Conservation (phyloP, 805 yeast species). For the Suhomyces tanzawaensis region DNA sequence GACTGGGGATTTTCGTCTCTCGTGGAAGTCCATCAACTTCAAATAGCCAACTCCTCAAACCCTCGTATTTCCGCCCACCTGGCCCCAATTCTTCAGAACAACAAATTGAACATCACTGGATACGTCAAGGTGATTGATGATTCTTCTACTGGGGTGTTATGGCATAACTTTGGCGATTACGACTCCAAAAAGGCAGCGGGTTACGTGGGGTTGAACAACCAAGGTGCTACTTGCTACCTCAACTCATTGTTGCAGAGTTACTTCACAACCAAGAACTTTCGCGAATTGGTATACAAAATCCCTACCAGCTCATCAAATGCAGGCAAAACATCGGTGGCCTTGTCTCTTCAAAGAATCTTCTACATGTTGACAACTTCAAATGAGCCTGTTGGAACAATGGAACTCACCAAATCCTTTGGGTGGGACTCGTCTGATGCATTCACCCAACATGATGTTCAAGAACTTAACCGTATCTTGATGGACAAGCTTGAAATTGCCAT, state of each 20-base stretch:
- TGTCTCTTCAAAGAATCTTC: slow-evolving; percentile 85
- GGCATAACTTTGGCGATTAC: slow-evolving; percentile 84
- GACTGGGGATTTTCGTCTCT: slow-evolving; percentile 97
- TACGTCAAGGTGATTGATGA: slow-evolving; percentile 78
- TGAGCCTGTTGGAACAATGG: slow-evolving; percentile 79
- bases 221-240: slow-evolving; percentile 97
- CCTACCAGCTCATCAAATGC: slow-evolving; percentile 63
- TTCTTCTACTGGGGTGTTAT: slow-evolving; percentile 84
- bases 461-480: slow-evolving; percentile 90
- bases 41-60: slow-evolving; percentile 36
- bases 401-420: slow-evolving; percentile 88
- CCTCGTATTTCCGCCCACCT: slow-evolving; percentile 17
- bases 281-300: slow-evolving; percentile 83
- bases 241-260: slow-evolving; percentile 90
- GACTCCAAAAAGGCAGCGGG: slow-evolving; percentile 89
- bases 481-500: slow-evolving; percentile 86
- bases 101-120: slow-evolving; percentile 67
- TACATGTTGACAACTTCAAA: slow-evolving; percentile 72
- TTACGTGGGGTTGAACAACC: slow-evolving; percentile 88
- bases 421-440: slow-evolving; percentile 97
- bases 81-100: slow-evolving; percentile 47
- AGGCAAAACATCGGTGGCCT: slow-evolving; percentile 48
- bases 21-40: slow-evolving; percentile 53
- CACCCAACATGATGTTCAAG: slow-evolving; percentile 98
- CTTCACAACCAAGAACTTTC: slow-evolving; percentile 76